Base-by-base conservation (phyloP, 2,329 filamentous ascomycete species). In the Didymella pomorum region DNA sequence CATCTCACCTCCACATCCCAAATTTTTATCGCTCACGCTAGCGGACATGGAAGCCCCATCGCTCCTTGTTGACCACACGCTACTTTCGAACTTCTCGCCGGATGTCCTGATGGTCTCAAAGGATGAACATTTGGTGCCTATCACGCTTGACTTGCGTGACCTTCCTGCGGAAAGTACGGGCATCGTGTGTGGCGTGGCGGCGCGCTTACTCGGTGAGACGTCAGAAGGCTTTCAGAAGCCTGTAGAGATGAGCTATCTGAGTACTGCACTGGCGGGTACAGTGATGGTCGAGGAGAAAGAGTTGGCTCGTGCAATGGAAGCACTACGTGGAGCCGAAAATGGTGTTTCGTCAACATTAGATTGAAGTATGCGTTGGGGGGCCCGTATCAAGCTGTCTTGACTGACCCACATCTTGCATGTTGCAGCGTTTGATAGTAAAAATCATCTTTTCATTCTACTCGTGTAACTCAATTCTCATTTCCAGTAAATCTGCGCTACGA, bases 121-220 rank as follows among this genome's bases (percentile, higher is more conserved):
- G 45, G 87, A 87, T 52, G 88, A 88, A 64, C 87, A 86, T 58
- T 82, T 93, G 31, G 87, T 96, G 1, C 93, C 95, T 1, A 95
- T 99, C 67, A 94, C 93, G 58, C 84, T 99, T 3, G 92, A 98
- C 69, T 83, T 99, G 25, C 87, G 86, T 20, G 87, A 87, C 41
- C 80, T 98, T 39, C 91, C 94, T 0, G 84, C 94, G 41, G 92
- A 97, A 75, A 93, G 92, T 8, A 96, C 93, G 0, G 94, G 94
- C 21, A 97, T 99, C 57, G 92, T 99, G 3, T 97, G 93, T 67
- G 94, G 95, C 26, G 92, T 99, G 2, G 93, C 94, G 0, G 92
- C 93, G 25, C 85, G 88, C 53, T 82, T 98, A 26, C 90, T 93
- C 0, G 87, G 90, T 48, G 90, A 91, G 44, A 88, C 92, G 37